These are phyloP conservation scores for Pharus latifolius DNA, from an alignment of 176 grass and related monocot genomes.

Conservation along the genomic window DNA sequence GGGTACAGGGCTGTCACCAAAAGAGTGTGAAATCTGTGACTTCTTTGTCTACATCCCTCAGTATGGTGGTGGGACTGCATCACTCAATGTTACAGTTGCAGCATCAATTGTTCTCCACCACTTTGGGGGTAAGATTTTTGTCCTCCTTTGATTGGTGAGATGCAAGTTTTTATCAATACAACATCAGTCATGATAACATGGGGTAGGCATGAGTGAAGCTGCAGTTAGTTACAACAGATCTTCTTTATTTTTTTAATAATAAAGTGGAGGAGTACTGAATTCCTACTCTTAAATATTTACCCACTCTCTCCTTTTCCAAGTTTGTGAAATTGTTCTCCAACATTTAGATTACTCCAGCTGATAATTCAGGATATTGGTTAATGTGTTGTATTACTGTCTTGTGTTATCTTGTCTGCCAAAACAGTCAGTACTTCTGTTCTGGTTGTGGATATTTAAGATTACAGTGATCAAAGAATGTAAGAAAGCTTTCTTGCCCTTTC, in stretches of 20 bases:
- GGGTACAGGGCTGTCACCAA: slow-evolving; percentile 73
- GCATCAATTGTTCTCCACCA: slow-evolving; percentile 91
- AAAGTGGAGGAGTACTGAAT: neutral
- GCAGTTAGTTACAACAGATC: neutral
- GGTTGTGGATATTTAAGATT: too few relatives aligned
- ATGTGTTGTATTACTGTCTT: too few relatives aligned
- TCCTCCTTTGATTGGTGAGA: neutral
- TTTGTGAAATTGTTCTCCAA: neutral
- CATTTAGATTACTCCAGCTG: neutral
- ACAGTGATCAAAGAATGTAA: too few relatives aligned
- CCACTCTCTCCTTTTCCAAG: neutral
- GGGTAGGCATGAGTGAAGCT: neutral
- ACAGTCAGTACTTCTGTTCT: too few relatives aligned
- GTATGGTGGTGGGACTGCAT: slow-evolving; percentile 84
- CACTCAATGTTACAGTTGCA: slow-evolving; percentile 90
- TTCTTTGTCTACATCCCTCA: slow-evolving; percentile 96
- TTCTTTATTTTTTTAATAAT: neutral
- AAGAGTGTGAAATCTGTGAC: slow-evolving; percentile 74
- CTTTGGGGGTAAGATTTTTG: slow-evolving; percentile 42
- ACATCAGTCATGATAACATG: neutral
- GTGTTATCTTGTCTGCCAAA: too few relatives aligned
- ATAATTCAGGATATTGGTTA: neutral
- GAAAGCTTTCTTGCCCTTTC: too few relatives aligned
- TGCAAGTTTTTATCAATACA: neutral
- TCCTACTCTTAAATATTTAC: neutral